Percentiles rank a stretch among this genome's conserved stretches.
Conservation (phyloP, 2,329 filamentous ascomycete genomes). For the Colletotrichum paranaense region DNA sequence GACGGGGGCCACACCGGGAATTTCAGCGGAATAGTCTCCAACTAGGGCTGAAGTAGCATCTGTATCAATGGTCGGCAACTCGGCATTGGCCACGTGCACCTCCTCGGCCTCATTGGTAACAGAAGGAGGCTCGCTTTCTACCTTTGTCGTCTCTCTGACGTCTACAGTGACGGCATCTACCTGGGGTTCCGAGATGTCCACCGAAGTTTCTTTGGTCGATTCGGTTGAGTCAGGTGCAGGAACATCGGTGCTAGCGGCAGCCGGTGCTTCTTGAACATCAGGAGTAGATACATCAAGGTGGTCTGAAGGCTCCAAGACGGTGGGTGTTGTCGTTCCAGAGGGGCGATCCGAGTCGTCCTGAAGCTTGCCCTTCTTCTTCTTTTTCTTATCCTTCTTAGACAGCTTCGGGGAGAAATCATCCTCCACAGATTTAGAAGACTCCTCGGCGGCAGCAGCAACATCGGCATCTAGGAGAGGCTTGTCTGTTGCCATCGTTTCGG, state of each 20-base stretch:
- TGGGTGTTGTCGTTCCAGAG: conserved; percentile 25
- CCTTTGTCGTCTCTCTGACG: not conserved
- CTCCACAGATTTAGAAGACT: not conserved
- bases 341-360: not conserved
- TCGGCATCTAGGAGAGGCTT: not conserved
- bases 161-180: not conserved
- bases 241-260: not conserved
- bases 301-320: conserved; percentile 12
- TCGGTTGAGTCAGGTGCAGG: not conserved
- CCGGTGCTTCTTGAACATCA: not conserved
- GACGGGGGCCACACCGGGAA: not conserved
- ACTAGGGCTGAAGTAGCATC: not conserved
- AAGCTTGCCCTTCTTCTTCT: conserved; percentile 36
- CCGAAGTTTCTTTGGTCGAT: not conserved
- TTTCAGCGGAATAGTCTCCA: not conserved
- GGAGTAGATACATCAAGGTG: not conserved
- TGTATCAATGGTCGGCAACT: not conserved
- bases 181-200: not conserved
- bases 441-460: not conserved
- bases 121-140: not conserved
- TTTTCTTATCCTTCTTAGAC: conserved; percentile 38
- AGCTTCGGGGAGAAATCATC: not conserved
- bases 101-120: not conserved
- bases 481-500: not conserved
- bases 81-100: not conserved